Evolutionary conservation across 768 basidiomycete species (phyloP), one percentile per base, ranked within the genome.

Genomic region (Gyrodon lividus): DNA sequence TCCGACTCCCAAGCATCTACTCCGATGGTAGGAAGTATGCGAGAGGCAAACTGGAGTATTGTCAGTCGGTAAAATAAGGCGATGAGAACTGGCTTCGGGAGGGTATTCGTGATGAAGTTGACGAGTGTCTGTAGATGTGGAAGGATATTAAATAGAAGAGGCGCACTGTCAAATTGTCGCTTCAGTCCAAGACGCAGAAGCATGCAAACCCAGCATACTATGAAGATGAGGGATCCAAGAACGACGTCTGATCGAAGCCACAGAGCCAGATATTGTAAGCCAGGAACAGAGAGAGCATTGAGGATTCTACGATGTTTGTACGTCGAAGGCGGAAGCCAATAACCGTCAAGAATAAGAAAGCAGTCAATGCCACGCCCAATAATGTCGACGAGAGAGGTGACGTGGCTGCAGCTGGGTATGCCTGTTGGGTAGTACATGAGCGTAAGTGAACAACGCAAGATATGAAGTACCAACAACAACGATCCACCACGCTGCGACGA

Each of bases 271-370:
- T 80, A 57, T 92, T 92, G 68, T 91, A 93, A 6, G 92, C 90
- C 37, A 97, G 80, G 67, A 95, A 92, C 23, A 95, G 75, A 3
- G 91, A 86, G 23, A 98, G 81, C 43, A 89, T 83, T 2, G 89
- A 86, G 3, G 92, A 92, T 68, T 98, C 95, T 49, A 97, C 87
- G 43, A 96, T 88, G 61, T 96, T 96, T 37, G 94, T 96, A 46
- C 91, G 79, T 48, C 92, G 82, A 55, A 94, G 69, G 7, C 83
- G 83, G 68, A 98, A 95, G 6, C 95, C 95, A 56, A 98, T 96
- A 59, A 89, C 77, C 1, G 93, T 93, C 37, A 97, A 77, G 72
- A 97, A 98, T 26, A 96, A 69, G 63, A 96, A 87, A 9, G 92
- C 84, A 1, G 94, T 92, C 51, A 96, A 72, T 2, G 92, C 90